Conservation (phyloP, 768 basidiomycete genomes). For the Termitomyces titanicus region DNA sequence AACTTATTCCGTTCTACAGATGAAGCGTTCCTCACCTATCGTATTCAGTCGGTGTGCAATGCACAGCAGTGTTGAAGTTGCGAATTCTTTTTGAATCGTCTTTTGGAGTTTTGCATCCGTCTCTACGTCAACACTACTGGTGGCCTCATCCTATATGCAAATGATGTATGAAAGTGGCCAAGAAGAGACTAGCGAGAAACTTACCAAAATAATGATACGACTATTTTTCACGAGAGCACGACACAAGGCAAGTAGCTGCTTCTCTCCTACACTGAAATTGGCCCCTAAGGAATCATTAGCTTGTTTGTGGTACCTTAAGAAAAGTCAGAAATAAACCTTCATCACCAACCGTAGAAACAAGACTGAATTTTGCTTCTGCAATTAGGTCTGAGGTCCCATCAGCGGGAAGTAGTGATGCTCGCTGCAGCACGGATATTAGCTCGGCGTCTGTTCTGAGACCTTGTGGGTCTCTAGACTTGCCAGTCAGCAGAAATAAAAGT, state of each 20-base stretch:
- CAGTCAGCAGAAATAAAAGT: background rate
- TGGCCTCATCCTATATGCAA: constrained; percentile 51
- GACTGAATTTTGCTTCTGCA: constrained; percentile 64
- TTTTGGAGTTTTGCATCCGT: constrained; percentile 58
- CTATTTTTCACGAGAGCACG: constrained; percentile 61
- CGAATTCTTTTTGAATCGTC: constrained; percentile 61
- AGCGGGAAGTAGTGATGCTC: constrained; percentile 56
- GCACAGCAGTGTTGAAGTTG: constrained; percentile 47
- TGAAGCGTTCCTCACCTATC: constrained; percentile 32
- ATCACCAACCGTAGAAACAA: constrained; percentile 57
- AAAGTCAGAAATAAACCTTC: constrained; percentile 40
- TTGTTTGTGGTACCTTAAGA: background rate
- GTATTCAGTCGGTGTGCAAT: constrained; percentile 58
- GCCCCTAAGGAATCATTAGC: constrained; percentile 32
- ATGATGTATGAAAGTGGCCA: background rate
- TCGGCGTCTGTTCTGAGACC: constrained; percentile 53
- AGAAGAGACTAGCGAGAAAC: constrained; percentile 14
- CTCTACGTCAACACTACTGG: constrained; percentile 56
- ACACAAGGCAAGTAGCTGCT: constrained; percentile 59
- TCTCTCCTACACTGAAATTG: constrained; percentile 68
- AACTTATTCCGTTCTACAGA: constrained; percentile 2
- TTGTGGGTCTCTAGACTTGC: constrained; percentile 46
- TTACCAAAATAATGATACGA: constrained; percentile 52
- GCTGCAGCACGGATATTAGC: constrained; percentile 55
- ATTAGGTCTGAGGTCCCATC: constrained; percentile 40